Evolutionary conservation across 2,329 filamentous ascomycete genomes (phyloP), one percentile per base, ranked within the genome.

Genomic region (Monosporascus sp.): DNA sequence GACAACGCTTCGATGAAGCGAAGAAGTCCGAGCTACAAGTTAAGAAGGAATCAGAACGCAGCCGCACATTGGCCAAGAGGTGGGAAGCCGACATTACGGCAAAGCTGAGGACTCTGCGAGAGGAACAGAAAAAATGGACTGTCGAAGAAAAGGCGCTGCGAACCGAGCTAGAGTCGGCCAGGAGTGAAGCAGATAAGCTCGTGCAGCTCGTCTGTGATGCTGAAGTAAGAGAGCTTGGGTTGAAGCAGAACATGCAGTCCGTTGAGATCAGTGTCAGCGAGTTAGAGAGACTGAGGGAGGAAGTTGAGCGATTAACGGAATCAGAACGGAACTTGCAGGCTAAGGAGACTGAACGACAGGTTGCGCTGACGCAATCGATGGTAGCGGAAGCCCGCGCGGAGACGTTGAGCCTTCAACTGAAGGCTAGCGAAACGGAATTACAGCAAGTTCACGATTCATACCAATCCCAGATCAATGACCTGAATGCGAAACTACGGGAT

Each of bases 21-120:
- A 89, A 88, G 63, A 84, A 86, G 60, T 75, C 81, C 2, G 87
- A 89, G 67, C 76, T 82, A 55, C 85, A 88, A 63, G 79, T 87
- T 49, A 86, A 85, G 62, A 87, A 84, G 58, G 88, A 92, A 62
- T 85, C 83, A 0, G 83, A 89, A 55, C 87, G 84, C 60, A 86
- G 86, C 45, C 83, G 88, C 37, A 84, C 80, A 40, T 80, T 91
- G 60, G 81, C 86, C 1, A 89, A 89, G 71, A 92, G 89, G 65
- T 89, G 88, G 81, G 89, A 93, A 64, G 81, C 78, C 2, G 86
- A 90, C 60, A 75, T 91, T 35, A 82, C 80, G 48, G 76, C 77
- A 50, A 90, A 88, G 68, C 73, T 91, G 44, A 80, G 82, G 57
- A 73, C 74, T 3, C 76, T 90, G 41, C 80, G 85, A 49, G 87